Evolutionary conservation across 2,329 filamentous ascomycete genomes (phyloP).

Genomic region (Alternaria sp.): DNA sequence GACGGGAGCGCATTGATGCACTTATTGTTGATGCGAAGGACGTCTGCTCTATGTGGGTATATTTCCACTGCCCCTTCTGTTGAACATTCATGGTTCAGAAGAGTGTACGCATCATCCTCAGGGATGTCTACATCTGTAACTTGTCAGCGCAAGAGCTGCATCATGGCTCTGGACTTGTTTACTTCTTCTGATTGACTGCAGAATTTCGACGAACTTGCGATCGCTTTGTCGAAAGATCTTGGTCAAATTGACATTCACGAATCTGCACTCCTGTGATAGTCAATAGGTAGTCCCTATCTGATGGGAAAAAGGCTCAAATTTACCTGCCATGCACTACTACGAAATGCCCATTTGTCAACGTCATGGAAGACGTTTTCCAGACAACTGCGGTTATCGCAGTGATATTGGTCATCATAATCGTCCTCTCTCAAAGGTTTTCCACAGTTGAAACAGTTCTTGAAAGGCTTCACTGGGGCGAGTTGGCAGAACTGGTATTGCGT

Average conservation of each 20-base stretch:
- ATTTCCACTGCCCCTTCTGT: slow-evolving; percentile 55
- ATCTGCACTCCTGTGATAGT: slow-evolving; percentile 52
- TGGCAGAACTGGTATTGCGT: slow-evolving; percentile 30
- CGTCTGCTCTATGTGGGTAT: slow-evolving; percentile 48
- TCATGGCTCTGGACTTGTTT: slow-evolving; percentile 9
- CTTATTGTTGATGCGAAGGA: slow-evolving; percentile 39
- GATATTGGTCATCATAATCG: neutral
- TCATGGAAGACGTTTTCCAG: slow-evolving; percentile 47
- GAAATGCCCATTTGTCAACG: slow-evolving; percentile 67
- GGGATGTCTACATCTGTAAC: neutral
- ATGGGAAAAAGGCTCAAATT: neutral
- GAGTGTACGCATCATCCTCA: neutral
- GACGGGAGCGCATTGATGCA: slow-evolving; percentile 41
- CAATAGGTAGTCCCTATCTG: neutral
- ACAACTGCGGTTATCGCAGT: neutral
- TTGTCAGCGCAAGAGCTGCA: neutral
- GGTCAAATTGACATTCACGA: slow-evolving; percentile 60
- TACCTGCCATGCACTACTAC: slow-evolving; percentile 59
- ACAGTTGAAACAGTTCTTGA: slow-evolving; percentile 59
- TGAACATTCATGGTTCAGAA: slow-evolving; percentile 21
- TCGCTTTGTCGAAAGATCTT: slow-evolving; percentile 66
- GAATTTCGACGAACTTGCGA: slow-evolving; percentile 58
- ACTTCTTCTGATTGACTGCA: slow-evolving; percentile 62
- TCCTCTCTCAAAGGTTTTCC: slow-evolving; percentile 37
- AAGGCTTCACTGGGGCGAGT: slow-evolving; percentile 65